Evolutionary conservation across 805 yeast species (phyloP).

Genomic region (Candida argentea): DNA sequence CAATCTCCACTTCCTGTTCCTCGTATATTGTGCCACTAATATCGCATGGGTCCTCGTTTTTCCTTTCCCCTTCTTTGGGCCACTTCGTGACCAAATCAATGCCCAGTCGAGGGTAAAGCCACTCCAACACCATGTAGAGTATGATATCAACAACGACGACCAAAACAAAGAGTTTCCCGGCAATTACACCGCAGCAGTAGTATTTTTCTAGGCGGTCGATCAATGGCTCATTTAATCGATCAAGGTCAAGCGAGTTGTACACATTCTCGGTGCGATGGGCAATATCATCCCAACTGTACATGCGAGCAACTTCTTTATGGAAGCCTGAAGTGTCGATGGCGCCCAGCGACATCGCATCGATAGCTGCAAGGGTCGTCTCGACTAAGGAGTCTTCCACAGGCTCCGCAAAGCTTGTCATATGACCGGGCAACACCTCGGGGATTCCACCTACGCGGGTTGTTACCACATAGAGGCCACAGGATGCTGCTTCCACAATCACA

Average conservation of each 20-base stretch:
- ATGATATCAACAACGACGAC: constrained; percentile 76
- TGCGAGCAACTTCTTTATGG: constrained; percentile 63
- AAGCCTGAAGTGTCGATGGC: constrained; percentile 63
- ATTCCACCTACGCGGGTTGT: constrained; percentile 97
- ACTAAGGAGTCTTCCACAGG: constrained; percentile 82
- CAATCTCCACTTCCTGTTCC: too few species aligned
- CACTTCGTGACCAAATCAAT: constrained; percentile 78
- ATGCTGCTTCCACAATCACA: constrained; percentile 92
- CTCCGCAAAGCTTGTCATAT: constrained; percentile 86
- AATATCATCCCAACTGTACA: constrained; percentile 91
- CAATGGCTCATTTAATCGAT: constrained; percentile 40
- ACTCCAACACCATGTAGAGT: constrained; percentile 52
- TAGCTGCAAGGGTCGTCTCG: constrained; percentile 62
- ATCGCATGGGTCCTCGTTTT: too few species aligned
- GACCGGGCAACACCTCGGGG: constrained; percentile 87
- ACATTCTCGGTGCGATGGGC: constrained; percentile 81
- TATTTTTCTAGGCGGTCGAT: constrained; percentile 51
- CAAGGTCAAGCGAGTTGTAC: constrained; percentile 42
- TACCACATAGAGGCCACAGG: constrained; percentile 88
- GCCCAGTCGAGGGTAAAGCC: constrained; percentile 52
- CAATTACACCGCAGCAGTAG: constrained; percentile 70
- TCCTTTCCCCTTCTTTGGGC: constrained; percentile 41
- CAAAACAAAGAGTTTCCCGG: constrained; percentile 73
- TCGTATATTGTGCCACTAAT: too few species aligned
- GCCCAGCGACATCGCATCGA: constrained; percentile 44